A percentile compares a stretch with the other conserved stretches of the same genome.
These are phyloP conservation scores for Camellia lanceoleosa DNA, from an alignment of 148 eudicot genomes.

Conservation along the genomic window DNA sequence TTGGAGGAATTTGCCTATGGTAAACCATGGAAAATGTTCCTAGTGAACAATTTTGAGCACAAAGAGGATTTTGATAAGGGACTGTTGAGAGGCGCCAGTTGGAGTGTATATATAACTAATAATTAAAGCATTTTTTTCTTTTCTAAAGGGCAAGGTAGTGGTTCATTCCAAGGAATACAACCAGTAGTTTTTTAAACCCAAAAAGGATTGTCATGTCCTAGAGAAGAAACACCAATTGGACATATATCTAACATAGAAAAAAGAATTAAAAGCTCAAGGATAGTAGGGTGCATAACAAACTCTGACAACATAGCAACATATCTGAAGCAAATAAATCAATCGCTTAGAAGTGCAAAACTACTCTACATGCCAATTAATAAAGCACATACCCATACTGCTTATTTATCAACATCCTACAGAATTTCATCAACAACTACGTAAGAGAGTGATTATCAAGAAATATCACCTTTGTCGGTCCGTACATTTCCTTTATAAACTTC, in stretches of 20 bases:
- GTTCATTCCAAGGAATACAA: too few species aligned
- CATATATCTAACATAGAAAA: background rate
- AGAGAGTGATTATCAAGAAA: background rate
- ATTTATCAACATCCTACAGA: background rate
- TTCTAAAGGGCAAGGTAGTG: too few species aligned
- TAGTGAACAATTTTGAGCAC: too few species aligned
- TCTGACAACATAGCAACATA: background rate
- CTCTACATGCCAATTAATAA: background rate
- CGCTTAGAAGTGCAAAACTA: background rate
- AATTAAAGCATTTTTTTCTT: too few species aligned
- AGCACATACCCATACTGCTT: background rate
- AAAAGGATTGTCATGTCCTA: background rate
- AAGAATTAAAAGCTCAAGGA: background rate
- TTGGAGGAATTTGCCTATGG: too few species aligned
- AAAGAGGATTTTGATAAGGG: too few species aligned
- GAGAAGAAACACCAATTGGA: background rate
- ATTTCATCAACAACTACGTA: background rate
- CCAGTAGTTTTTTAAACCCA: background rate
- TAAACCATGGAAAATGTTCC: too few species aligned
- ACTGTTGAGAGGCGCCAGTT: too few species aligned
- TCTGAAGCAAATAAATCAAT: conserved; percentile 7
- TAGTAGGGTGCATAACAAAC: background rate
- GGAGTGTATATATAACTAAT: too few species aligned
- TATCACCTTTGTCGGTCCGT: conserved; percentile 78
- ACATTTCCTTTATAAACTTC: conserved; percentile 79